Conservation (phyloP, 2,329 filamentous ascomycete genomes). For the Didymella exigua region DNA sequence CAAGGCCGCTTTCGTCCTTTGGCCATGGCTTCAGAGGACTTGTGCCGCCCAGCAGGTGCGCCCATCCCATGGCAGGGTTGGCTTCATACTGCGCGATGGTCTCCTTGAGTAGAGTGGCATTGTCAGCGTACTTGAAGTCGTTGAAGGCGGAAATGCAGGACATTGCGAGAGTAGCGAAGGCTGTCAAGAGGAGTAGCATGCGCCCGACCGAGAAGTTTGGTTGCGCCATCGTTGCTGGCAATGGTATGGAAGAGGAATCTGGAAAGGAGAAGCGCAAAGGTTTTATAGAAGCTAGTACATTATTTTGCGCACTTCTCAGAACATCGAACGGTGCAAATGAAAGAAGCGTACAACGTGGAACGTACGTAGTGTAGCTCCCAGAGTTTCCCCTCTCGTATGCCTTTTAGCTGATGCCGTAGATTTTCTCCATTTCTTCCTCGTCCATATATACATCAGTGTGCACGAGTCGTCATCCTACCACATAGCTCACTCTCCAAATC, state of each 20-base stretch:
- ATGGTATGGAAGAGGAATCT: neutral
- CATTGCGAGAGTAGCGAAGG: neutral
- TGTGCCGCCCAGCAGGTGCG: neutral
- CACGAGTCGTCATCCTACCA: no score
- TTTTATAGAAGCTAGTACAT: no score
- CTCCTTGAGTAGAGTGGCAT: conserved; percentile 6
- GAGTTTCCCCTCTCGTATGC: no score
- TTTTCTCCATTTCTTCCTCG: no score
- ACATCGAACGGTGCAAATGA: no score
- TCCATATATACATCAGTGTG: no score
- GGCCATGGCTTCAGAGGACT: conserved; percentile 11
- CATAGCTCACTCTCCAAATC: no score
- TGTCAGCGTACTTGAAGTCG: conserved; percentile 9
- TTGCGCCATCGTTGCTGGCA: neutral
- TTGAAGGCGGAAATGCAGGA: conserved; percentile 14
- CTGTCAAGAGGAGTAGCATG: neutral
- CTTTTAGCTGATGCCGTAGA: no score
- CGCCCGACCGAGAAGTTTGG: neutral
- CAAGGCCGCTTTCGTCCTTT: neutral
- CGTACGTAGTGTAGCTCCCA: no score
- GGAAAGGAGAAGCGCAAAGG: no score
- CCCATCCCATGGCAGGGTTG: conserved; percentile 1
- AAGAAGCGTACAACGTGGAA: no score
- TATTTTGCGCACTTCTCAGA: no score
- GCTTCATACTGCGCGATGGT: neutral